Percentiles rank a stretch among this genome's conserved stretches.
Conservation (phyloP, 2,329 filamentous ascomycete genomes). For the Beauveria rudraprayagi region DNA sequence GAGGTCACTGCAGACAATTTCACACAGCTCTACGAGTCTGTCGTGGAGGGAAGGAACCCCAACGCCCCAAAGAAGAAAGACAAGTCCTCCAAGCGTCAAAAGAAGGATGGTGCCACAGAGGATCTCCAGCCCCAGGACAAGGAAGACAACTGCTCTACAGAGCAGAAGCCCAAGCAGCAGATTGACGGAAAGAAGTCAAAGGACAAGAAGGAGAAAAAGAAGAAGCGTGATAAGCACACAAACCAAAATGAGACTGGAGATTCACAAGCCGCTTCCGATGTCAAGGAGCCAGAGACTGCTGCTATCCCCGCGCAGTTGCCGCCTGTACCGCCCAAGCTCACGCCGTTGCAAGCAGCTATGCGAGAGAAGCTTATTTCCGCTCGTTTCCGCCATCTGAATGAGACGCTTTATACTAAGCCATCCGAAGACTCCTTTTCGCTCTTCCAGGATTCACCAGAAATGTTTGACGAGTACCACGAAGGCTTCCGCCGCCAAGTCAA, state of each 20-base stretch:
- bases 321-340: conserved; percentile 55
- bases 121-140: conserved; percentile 12
- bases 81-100: conserved; percentile 27
- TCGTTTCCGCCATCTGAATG: conserved; percentile 94
- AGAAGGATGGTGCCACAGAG: conserved; percentile 15
- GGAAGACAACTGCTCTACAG: conserved; percentile 13
- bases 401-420: conserved; percentile 89
- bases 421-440: conserved; percentile 76
- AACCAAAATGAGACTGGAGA: conserved; percentile 15
- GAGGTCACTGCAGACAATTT: conserved; percentile 63
- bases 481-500: conserved; percentile 94
- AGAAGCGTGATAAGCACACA: conserved; percentile 20
- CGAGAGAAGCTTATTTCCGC: conserved; percentile 88
- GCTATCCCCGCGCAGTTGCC: conserved; percentile 29
- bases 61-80: conserved; percentile 21
- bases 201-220: conserved; percentile 32
- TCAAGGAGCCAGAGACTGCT: conserved; percentile 17
- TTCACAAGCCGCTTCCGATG: not conserved
- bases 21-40: conserved; percentile 67
- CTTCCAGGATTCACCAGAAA: conserved; percentile 78
- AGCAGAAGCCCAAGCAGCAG: conserved; percentile 18
- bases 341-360: conserved; percentile 90
- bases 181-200: conserved; percentile 14
- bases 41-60: conserved; percentile 60
- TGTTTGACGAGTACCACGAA: conserved; percentile 94